Base-by-base conservation (phyloP, 2,329 filamentous ascomycete genomes). In the Trichothecium sympodiale region DNA sequence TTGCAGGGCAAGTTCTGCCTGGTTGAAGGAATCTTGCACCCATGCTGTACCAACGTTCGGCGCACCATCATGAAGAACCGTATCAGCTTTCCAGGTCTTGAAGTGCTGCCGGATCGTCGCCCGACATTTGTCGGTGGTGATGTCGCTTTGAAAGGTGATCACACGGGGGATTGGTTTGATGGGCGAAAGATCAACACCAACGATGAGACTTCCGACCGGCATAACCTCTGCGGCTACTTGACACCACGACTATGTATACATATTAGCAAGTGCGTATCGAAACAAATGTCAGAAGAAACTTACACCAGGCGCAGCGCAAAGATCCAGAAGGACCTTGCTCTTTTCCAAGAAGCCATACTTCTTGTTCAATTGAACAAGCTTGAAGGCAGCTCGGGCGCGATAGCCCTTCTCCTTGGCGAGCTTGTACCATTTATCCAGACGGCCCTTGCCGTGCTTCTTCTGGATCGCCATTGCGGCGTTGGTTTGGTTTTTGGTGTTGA, bases 341-440 rank as follows among this genome's bases (percentile, higher is more conserved):
- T 93, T 89, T 61, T 96, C 87, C 48, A 98, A 69, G 61, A 98
- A 98, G 47, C 86, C 84, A 81, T 94, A 98, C 59, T 95, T 96
- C 65, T 96, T 95, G 67, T 98, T 98, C 51, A 98, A 68, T 60
- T 98, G 89, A 48, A 98, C 89, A 49, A 98, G 66, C 66, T 98
- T 98, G 74, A 96, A 96, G 38, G 91, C 88, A 49, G 91, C 88
- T 72, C 91, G 77, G 42, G 91, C 89, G 52, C 91, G 74, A 57
- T 95, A 98, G 43, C 91, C 91, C 62, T 95, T 96, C 60, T 98
- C 91, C 62, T 98, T 98, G 42, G 91, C 91, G 52, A 96, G 79
- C 57, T 88, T 89, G 65, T 96, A 98, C 85, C 88, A 96, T 64
- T 96, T 95, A 64, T 98, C 91, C 53, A 95, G 72, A 75, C 89